Percentiles rank a stretch among this genome's conserved stretches.
phyloP scores from a whole-genome alignment of 805 yeast genomes.

The Saccharomycopsis fermentans region DNA sequence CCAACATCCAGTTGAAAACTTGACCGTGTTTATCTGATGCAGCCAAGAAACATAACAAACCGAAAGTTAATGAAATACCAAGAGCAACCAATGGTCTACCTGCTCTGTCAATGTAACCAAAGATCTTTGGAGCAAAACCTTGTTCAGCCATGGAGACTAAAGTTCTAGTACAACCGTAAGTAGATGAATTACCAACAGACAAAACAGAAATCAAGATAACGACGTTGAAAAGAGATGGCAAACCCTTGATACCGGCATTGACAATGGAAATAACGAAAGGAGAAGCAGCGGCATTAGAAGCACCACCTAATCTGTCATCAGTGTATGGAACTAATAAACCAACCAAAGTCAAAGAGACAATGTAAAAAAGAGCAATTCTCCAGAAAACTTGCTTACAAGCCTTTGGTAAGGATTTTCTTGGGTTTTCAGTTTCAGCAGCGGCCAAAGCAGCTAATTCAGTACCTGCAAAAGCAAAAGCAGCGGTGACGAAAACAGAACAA shows the following conservation, averaged over 20 bases:
- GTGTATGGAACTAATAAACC: conserved; percentile 68
- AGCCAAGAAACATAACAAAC: conserved; percentile 48
- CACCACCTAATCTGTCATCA: conserved; percentile 37
- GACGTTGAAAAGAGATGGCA: conserved; percentile 58
- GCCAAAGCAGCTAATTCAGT: conserved; percentile 67
- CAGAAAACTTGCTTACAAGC: conserved; percentile 79
- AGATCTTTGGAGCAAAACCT: conserved; percentile 49
- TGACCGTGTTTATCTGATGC: conserved; percentile 42
- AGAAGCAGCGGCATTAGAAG: conserved; percentile 55
- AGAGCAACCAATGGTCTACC: conserved; percentile 62
- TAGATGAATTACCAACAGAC: conserved; percentile 67
- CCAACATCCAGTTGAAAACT: conserved; percentile 56
- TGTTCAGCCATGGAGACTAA: conserved; percentile 52
- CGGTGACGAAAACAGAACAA: conserved; percentile 44
- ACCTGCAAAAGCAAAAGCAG: conserved; percentile 71
- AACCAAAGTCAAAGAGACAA: conserved; percentile 43
- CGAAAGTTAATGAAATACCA: conserved; percentile 39
- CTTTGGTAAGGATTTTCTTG: conserved; percentile 54
- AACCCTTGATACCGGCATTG: conserved; percentile 52
- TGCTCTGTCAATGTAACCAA: conserved; percentile 51
- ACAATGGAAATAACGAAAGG: conserved; percentile 69
- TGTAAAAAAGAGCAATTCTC: conserved; percentile 66
- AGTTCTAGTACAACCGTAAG: conserved; percentile 60
- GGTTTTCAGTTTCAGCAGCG: conserved; percentile 67
- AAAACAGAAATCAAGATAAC: conserved; percentile 57